Conservation (phyloP, 495 filamentous ascomycete species). For the Penicillium alfredii region DNA sequence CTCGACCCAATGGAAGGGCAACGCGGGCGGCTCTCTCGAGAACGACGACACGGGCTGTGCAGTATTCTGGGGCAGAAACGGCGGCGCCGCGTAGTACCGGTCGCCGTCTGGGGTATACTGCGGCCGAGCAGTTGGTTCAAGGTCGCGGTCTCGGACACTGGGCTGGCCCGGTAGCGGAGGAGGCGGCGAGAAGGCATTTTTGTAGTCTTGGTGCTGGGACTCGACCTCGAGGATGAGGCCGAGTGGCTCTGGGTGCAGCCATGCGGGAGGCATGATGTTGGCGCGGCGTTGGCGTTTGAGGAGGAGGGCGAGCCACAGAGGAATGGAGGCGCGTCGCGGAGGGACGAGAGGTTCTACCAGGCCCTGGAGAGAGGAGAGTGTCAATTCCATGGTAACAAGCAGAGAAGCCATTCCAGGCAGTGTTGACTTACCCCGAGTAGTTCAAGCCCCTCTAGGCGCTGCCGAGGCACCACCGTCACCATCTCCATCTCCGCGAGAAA, state of each 20-base stretch:
- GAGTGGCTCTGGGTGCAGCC: slow-evolving; percentile 73
- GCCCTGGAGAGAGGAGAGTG: slow-evolving; percentile 62
- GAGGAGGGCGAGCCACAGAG: slow-evolving; percentile 95
- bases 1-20: slow-evolving; percentile 95
- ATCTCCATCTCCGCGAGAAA: slow-evolving; percentile 97
- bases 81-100: slow-evolving; percentile 37
- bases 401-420: too few species aligned
- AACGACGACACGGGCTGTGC: slow-evolving; percentile 23
- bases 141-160: slow-evolving; percentile 26
- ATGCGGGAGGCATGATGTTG: slow-evolving; percentile 86
- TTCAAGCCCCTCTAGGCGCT: slow-evolving; percentile 76
- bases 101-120: slow-evolving; percentile 39
- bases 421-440: slow-evolving; percentile 67
- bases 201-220: slow-evolving; percentile 53
- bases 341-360: slow-evolving; percentile 68
- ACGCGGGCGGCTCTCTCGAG: slow-evolving; percentile 41
- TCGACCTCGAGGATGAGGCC: slow-evolving; percentile 71
- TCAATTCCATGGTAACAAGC: too few species aligned
- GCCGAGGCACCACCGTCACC: slow-evolving; percentile 86
- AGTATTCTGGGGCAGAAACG: slow-evolving; percentile 40
- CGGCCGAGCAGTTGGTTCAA: slow-evolving; percentile 25
- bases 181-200: slow-evolving; percentile 66
- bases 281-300: slow-evolving; percentile 92
- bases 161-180: slow-evolving; percentile 53
- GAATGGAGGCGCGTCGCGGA: slow-evolving; percentile 72